A percentile compares a stretch with the other conserved stretches of the same genome.
Conservation (phyloP, 306 rosid genomes). For the Gynostemma pentaphyllum region DNA sequence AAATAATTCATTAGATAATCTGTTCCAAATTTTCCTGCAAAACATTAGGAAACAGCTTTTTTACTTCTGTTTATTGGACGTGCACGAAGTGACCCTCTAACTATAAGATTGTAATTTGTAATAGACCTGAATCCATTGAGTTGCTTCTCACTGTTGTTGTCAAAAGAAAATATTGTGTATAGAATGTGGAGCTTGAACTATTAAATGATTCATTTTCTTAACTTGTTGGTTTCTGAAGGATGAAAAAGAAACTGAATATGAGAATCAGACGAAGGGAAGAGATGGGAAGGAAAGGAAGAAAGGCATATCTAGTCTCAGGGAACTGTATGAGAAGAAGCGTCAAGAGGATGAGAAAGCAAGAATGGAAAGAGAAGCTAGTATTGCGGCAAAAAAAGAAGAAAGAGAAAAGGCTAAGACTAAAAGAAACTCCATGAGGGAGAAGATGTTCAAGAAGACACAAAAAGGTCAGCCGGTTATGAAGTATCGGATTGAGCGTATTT, state of each 20-base stretch:
- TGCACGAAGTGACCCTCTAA: too few relatives aligned
- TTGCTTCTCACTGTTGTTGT: neutral
- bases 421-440: slow-evolving; percentile 42
- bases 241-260: slow-evolving; percentile 22
- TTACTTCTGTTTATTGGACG: neutral
- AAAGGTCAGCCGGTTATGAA: slow-evolving; percentile 90
- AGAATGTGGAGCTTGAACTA: neutral
- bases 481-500: slow-evolving; percentile 61
- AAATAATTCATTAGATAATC: neutral
- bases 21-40: neutral
- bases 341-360: slow-evolving; percentile 53
- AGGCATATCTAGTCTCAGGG: slow-evolving; percentile 30
- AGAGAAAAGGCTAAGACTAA: slow-evolving; percentile 41
- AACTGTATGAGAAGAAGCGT: slow-evolving; percentile 39
- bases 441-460: slow-evolving; percentile 56
- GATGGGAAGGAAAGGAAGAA: slow-evolving; percentile 21
- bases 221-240: slow-evolving; percentile 32
- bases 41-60: neutral
- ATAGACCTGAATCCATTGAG: neutral
- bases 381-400: slow-evolving; percentile 39
- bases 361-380: slow-evolving; percentile 46
- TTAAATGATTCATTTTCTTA: neutral
- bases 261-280: slow-evolving; percentile 18
- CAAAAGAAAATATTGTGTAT: neutral
- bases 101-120: neutral